Evolutionary conservation across 306 rosid genomes (phyloP), one percentile per base, ranked within the genome.

Genomic region (Vigna angularis): DNA sequence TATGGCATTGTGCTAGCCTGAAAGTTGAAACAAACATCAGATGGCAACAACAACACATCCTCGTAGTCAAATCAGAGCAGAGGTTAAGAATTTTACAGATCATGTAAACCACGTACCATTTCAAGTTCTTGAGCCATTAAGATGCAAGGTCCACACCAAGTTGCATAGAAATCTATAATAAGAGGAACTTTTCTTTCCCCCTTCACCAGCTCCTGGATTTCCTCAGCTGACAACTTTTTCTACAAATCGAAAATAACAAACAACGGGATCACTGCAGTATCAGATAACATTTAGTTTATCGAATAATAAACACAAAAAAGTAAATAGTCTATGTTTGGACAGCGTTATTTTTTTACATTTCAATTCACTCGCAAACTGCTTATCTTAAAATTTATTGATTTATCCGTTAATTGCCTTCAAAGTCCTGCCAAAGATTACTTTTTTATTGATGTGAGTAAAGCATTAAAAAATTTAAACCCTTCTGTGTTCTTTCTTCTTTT

Each of bases 51-150:
- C 65, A 68, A 34, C 58, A 66, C 49, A 57, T 75, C 15, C 15
- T 66, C 73, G 57, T 15, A 72, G 11, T 47, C 49, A 74, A 34
- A 56, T 17, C 2, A 64, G 62, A 50, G 40, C 74, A 72, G 62
- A 7, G 38, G 48, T 40, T 32, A 66, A 66, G 16, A 56, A 67
- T 53, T 17, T 57, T 62, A 34, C 7, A 45, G 45, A 74, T 64
- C 45, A 51, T 34, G 16, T 16, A 56, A 65, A 64, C 79, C 81
- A 53, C 83, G 72, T 92, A 95, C 98, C 96, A 87, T 95, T 86
- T 92, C 97, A 63, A 95, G 96, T 88, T 92, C 98, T 89, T 91
- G 98, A 73, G 98, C 98, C 98, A 92, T 92, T 71, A 95, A 84
- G 68, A 95, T 89, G 81, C 98, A 95, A 32, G 98, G 98, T 40